Evolutionary conservation across 176 grass and related monocot species (phyloP).

Genomic region (Aegilops sharonensis): DNA sequence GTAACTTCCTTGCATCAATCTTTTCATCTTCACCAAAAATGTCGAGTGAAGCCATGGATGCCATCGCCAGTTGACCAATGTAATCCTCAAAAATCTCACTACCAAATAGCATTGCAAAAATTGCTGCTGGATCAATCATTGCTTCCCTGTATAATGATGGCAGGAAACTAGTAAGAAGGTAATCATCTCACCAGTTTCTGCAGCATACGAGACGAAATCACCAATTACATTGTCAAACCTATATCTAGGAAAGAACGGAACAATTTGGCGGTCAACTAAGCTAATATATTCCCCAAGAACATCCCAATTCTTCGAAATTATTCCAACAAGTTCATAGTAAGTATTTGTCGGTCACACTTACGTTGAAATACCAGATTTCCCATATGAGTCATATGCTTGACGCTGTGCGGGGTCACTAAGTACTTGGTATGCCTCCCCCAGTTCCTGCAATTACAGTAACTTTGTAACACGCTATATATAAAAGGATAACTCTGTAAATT

Average conservation of each 20-base stretch:
- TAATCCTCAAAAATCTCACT: constrained; percentile 86
- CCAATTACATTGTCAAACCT: constrained; percentile 42
- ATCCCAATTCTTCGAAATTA: neutral
- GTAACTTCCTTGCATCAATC: constrained; percentile 54
- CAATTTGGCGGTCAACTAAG: constrained; percentile 29
- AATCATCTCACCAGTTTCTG: constrained; percentile 9
- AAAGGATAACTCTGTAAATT: neutral
- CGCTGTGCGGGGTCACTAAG: constrained; percentile 69
- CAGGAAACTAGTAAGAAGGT: constrained; percentile 33
- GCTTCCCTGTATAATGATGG: constrained; percentile 49
- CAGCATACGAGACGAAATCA: neutral
- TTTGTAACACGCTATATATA: neutral
- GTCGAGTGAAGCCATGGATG: constrained; percentile 67
- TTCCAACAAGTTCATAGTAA: neutral
- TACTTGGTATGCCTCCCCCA: constrained; percentile 84
- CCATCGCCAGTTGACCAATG: constrained; percentile 77
- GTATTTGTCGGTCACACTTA: constrained; percentile 32
- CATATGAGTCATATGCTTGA: constrained; percentile 55
- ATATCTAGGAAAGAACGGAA: constrained; percentile 40
- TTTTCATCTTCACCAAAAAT: constrained; percentile 45
- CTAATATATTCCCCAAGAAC: neutral
- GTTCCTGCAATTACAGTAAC: constrained; percentile 51
- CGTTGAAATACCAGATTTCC: constrained; percentile 84
- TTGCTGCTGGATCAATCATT: constrained; percentile 85
- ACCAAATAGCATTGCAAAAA: constrained; percentile 83